Percentiles rank a stretch among this genome's conserved stretches.
These are phyloP conservation scores for Arachis monticola DNA, from an alignment of 331 rosid species.

Conservation along the genomic window DNA sequence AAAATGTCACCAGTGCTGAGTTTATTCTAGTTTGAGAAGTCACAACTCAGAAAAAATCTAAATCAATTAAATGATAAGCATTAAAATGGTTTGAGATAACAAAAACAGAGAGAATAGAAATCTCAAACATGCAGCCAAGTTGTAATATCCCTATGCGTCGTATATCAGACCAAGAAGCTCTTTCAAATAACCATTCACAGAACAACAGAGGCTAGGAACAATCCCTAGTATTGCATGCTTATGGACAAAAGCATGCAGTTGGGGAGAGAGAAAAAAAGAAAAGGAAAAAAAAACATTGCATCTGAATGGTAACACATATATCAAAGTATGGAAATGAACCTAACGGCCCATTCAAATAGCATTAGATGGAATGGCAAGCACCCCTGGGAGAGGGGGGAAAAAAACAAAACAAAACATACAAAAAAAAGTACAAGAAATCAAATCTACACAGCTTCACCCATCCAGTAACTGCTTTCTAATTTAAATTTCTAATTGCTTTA, in stretches of 20 bases:
- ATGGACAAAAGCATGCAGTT: conserved; percentile 24
- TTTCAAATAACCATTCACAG: conserved; percentile 20
- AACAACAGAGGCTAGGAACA: background rate
- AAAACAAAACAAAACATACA: no score
- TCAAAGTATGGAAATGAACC: background rate
- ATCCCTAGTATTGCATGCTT: background rate
- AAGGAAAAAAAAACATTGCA: no score
- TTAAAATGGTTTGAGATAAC: background rate
- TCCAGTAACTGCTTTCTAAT: conserved; percentile 19
- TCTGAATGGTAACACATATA: background rate
- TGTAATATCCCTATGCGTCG: background rate
- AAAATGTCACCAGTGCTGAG: conserved; percentile 2
- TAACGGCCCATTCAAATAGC: conserved; percentile 11
- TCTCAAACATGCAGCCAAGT: conserved; percentile 14
- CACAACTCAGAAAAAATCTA: background rate
- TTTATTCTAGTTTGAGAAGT: conserved; percentile 18
- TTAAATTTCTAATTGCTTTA: background rate
- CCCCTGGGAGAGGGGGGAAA: background rate
- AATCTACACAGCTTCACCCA: conserved; percentile 14
- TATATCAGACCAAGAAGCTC: conserved; percentile 10
- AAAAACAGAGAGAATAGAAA: background rate
- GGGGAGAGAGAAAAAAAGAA: background rate
- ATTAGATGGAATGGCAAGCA: no score
- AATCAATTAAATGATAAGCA: background rate
- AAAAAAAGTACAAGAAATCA: conserved; percentile 16